Evolutionary conservation across 805 yeast species (phyloP).

Genomic region (Wickerhamia fluorescens): DNA sequence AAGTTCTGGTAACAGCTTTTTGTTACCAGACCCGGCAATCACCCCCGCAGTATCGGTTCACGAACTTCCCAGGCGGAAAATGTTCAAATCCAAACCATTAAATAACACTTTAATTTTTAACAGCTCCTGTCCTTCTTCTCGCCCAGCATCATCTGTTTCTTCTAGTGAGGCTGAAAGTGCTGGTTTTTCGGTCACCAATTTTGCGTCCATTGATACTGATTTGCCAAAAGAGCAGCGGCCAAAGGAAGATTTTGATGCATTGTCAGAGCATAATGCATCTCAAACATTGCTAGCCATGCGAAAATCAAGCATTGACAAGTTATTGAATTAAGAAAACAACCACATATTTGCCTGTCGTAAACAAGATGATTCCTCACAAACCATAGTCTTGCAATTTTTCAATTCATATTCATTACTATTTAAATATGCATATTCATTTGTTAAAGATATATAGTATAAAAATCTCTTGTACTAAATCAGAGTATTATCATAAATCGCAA

Average conservation of each 20-base stretch:
- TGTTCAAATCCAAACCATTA: conserved; percentile 24
- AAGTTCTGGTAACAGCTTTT: conserved; percentile 20
- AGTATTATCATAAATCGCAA: too few species aligned
- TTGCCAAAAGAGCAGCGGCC: conserved; percentile 1
- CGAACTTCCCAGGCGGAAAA: conserved; percentile 23
- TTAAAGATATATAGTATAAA: too few species aligned
- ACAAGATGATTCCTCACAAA: too few species aligned
- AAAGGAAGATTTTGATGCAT: conserved; percentile 15
- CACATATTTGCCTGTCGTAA: neutral
- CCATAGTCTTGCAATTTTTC: too few species aligned
- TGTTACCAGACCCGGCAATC: conserved; percentile 36
- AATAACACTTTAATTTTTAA: conserved; percentile 15
- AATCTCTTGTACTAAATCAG: too few species aligned
- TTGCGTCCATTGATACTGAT: conserved; percentile 11
- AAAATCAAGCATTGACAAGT: conserved; percentile 34
- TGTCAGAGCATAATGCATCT: conserved; percentile 33
- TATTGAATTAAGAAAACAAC: conserved; percentile 22
- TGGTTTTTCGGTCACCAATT: conserved; percentile 1
- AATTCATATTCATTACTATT: neutral
- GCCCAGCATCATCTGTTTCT: too few species aligned
- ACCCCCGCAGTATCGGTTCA: conserved; percentile 7
- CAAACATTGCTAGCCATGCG: conserved; percentile 32
- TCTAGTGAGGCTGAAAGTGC: conserved; percentile 3
- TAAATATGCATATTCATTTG: neutral
- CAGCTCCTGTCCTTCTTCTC: too few species aligned